Percentiles rank a stretch among this genome's conserved stretches.
phyloP scores from a whole-genome alignment of 768 basidiomycete species.

The Mycena haematopus region DNA sequence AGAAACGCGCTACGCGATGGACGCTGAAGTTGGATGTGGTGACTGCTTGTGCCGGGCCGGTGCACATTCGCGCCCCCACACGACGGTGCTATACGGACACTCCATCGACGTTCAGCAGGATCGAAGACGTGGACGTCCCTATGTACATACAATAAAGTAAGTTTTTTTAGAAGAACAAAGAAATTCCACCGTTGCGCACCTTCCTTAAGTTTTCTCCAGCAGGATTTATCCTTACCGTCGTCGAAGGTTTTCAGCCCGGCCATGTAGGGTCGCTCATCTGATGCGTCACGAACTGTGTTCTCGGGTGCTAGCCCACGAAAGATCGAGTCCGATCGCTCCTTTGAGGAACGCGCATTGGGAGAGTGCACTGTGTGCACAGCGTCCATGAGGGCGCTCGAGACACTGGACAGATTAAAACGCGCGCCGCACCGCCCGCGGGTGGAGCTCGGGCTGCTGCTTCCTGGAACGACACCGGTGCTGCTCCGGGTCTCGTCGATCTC shows the following conservation, averaged over 20 bases:
- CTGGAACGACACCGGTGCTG: slow-evolving; percentile 20
- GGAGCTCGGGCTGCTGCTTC: slow-evolving; percentile 21
- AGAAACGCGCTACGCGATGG: too few species aligned
- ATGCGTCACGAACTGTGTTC: slow-evolving; percentile 29
- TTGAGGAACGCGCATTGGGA: slow-evolving; percentile 35
- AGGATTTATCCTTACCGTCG: slow-evolving; percentile 42
- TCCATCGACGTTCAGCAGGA: slow-evolving; percentile 84
- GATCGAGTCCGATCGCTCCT: slow-evolving; percentile 34
- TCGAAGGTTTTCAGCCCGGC: slow-evolving; percentile 44
- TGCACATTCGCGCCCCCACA: too few species aligned
- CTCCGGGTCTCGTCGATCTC: slow-evolving; percentile 38
- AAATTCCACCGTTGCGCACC: slow-evolving; percentile 50
- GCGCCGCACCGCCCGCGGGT: slow-evolving; percentile 45
- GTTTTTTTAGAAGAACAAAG: neutral
- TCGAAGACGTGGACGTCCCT: slow-evolving; percentile 96
- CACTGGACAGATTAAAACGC: slow-evolving; percentile 59
- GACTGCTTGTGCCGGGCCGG: too few species aligned
- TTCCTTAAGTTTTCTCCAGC: slow-evolving; percentile 89
- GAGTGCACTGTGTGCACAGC: slow-evolving; percentile 60
- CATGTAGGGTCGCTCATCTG: slow-evolving; percentile 43
- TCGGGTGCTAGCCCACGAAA: slow-evolving; percentile 44
- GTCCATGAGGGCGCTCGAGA: slow-evolving; percentile 56
- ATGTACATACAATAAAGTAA: too few species aligned
- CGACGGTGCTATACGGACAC: slow-evolving; percentile 79
- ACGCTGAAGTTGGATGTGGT: too few species aligned